Percentiles rank a stretch among this genome's conserved stretches.
phyloP scores from a whole-genome alignment of 2,329 filamentous ascomycete species.

The Fonsecaea nubica region DNA sequence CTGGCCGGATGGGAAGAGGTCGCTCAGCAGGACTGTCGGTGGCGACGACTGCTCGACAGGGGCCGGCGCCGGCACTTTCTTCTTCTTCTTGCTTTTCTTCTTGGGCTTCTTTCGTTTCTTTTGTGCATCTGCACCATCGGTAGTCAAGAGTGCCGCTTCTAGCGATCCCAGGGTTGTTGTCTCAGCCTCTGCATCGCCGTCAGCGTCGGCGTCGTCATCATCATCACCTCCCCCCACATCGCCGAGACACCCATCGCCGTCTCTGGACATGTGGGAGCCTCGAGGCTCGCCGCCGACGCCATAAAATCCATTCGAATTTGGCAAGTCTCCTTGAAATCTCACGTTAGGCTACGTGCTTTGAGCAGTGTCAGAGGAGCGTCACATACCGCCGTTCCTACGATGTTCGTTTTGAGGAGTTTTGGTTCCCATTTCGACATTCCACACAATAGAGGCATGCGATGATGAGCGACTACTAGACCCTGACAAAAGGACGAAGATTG shows the following conservation, averaged over 20 bases:
- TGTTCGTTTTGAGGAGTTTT: slow-evolving; percentile 50
- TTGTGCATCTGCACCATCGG: slow-evolving; percentile 26
- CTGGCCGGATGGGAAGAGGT: slow-evolving; percentile 53
- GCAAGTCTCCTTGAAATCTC: slow-evolving; percentile 36
- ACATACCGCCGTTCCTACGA: slow-evolving; percentile 45
- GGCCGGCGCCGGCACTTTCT: slow-evolving; percentile 23
- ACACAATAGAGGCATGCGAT: neutral
- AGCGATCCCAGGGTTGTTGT: slow-evolving; percentile 35
- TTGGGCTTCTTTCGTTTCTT: slow-evolving; percentile 55
- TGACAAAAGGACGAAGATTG: neutral
- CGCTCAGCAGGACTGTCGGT: slow-evolving; percentile 54
- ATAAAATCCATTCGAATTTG: slow-evolving; percentile 35
- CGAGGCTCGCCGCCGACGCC: slow-evolving; percentile 51
- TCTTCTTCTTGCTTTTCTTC: slow-evolving; percentile 54
- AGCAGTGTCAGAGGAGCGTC: neutral
- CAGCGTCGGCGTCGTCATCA: slow-evolving; percentile 39
- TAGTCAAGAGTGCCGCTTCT: slow-evolving; percentile 30
- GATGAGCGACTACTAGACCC: neutral
- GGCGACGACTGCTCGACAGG: slow-evolving; percentile 52
- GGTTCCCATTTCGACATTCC: slow-evolving; percentile 48
- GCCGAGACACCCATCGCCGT: slow-evolving; percentile 53
- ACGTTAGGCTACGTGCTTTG: slow-evolving; percentile 34
- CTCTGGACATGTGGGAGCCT: slow-evolving; percentile 50
- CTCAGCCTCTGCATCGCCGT: slow-evolving; percentile 41
- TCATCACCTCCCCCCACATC: slow-evolving; percentile 42